Evolutionary conservation across 345 rosid genomes (phyloP), one percentile per base, ranked within the genome.

Genomic region (Schrenkiella parvula): DNA sequence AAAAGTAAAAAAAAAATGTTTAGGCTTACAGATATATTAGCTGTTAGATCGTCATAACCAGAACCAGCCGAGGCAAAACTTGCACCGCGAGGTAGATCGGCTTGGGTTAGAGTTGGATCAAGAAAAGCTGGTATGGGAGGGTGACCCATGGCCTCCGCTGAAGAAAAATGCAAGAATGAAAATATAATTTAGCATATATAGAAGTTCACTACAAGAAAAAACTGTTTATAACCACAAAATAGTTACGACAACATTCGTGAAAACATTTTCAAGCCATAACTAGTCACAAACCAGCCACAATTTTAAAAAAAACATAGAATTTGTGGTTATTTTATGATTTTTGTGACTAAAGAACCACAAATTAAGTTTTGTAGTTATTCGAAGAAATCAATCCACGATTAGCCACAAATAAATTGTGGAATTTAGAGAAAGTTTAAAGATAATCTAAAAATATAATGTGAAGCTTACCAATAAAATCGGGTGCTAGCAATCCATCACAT

Each of bases 21-120:
- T 25, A 66, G 55, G 26, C 86, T 82, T 80, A 92, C 98, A 0
- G 91, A 87, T 38, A 90, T 59, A 61, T 92, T 90, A 39, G 98
- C 96, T 10, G 98, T 92, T 51, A 88, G 81, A 46, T 87, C 93
- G 37, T 92, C 96, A 26, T 90, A 93, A 25, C 98, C 98, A 17
- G 98, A 88, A 79, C 82, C 98, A 17, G 98, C 93, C 9, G 98
- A 93, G 44, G 95, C 97, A 72, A 93, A 90, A 72, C 98, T 93
- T 61, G 87, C 95, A 14, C 97, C 97, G 50, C 80, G 85, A 56
- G 79, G 50, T 47, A 93, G 61, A 55, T 90, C 86, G 11, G 29
- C n/a, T 44, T 67, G 72, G 34, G 76, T 88, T 68, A 86, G 42
- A 15, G 69, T 68, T 51, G 87, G 84, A 74, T 87, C 87, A 29